Conservation (phyloP, 2,329 filamentous ascomycete species). For the Metarhizium humberi region DNA sequence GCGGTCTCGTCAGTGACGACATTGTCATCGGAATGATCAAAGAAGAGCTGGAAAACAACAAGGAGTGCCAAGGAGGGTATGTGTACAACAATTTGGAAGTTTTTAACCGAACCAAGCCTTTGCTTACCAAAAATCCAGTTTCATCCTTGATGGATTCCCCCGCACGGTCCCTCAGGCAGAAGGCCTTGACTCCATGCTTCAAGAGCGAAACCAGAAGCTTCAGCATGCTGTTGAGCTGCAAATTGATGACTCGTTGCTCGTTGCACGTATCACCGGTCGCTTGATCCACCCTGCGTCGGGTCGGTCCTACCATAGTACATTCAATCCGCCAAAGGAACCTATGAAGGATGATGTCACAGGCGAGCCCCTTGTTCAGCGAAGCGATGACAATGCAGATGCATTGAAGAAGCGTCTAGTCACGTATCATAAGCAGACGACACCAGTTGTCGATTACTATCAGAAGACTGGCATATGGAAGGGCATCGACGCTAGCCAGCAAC, state of each 20-base stretch:
- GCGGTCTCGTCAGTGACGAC: slow-evolving; percentile 94
- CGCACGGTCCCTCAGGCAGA: slow-evolving; percentile 93
- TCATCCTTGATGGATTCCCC: slow-evolving; percentile 98
- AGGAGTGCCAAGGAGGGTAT: slow-evolving; percentile 94
- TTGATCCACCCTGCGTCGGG: slow-evolving; percentile 93
- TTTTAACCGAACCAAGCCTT: background rate
- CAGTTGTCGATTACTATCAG: slow-evolving; percentile 94
- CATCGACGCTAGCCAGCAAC: slow-evolving; percentile 92
- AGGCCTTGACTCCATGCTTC: slow-evolving; percentile 88
- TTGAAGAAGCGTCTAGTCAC: slow-evolving; percentile 90
- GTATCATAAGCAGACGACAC: slow-evolving; percentile 88
- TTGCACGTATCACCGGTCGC: slow-evolving; percentile 92
- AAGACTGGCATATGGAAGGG: slow-evolving; percentile 95
- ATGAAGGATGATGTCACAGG: slow-evolving; percentile 98
- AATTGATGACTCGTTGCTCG: slow-evolving; percentile 89
- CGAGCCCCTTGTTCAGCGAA: slow-evolving; percentile 91
- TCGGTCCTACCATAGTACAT: slow-evolving; percentile 94
- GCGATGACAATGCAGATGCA: slow-evolving; percentile 92
- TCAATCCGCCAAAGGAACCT: slow-evolving; percentile 88
- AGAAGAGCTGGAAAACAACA: slow-evolving; percentile 87
- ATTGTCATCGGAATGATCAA: slow-evolving; percentile 99
- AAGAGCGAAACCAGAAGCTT: slow-evolving; percentile 67
- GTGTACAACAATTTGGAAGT: background rate
- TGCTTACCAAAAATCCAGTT: slow-evolving; percentile 42
- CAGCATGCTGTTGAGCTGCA: slow-evolving; percentile 95